A percentile compares a stretch with the other conserved stretches of the same genome.
phyloP scores from a whole-genome alignment of 140 eudicot species.

The Senecio squalidus region DNA sequence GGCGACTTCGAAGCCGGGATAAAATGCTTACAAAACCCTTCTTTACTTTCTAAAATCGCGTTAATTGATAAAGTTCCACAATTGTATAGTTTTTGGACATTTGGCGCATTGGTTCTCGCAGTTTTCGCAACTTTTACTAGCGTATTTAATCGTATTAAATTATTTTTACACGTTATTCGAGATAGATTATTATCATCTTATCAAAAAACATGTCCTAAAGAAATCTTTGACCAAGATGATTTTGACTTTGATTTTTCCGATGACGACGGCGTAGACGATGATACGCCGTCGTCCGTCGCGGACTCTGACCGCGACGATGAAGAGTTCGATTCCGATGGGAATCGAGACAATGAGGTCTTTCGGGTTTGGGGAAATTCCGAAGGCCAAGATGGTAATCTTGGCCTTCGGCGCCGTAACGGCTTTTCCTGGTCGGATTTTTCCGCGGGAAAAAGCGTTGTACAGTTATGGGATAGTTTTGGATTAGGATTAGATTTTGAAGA shows the following conservation, averaged over 20 bases:
- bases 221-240: constrained; percentile 27
- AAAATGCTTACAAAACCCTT: constrained; percentile 60
- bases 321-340: constrained; percentile 20
- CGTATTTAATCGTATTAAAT: constrained; percentile 37
- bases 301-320: constrained; percentile 49
- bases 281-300: constrained; percentile 36
- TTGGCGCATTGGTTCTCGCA: constrained; percentile 63
- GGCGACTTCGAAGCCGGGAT: constrained; percentile 63
- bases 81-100: constrained; percentile 52
- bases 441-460: constrained; percentile 62
- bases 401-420: constrained; percentile 37
- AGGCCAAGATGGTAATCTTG: constrained; percentile 30
- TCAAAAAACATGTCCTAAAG: constrained; percentile 19
- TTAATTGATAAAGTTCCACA: constrained; percentile 34
- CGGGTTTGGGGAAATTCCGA: constrained; percentile 50
- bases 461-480: constrained; percentile 76
- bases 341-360: constrained; percentile 30
- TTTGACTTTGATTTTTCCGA: constrained; percentile 49
- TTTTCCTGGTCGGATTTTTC: constrained; percentile 60
- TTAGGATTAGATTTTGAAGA: constrained; percentile 57
- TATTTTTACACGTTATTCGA: constrained; percentile 26
- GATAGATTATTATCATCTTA: constrained; percentile 1
- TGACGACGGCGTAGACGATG: constrained; percentile 54
- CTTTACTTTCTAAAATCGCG: constrained; percentile 33
- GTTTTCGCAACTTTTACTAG: constrained; percentile 50